Evolutionary conservation across 1,284 basidiomycete species (phyloP), one percentile per base, ranked within the genome.

Genomic region (Schizophyllum commune): DNA sequence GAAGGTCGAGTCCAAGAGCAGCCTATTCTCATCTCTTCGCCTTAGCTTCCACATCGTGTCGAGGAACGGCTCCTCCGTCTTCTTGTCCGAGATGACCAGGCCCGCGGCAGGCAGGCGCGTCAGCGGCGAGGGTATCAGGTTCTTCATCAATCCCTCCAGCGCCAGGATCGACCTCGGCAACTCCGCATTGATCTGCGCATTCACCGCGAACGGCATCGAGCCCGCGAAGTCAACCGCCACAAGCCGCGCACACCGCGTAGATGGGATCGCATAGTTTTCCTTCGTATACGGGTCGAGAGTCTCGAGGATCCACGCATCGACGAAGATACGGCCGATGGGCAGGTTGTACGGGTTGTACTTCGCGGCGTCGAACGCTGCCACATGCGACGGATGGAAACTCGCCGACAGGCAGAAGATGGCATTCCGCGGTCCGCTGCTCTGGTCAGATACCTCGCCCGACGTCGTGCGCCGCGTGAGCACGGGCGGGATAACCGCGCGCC

Each of bases 231-330:
- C 96, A 61, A 97, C 82, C 0, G 94, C 91, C 5, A 91, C 86
- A 52, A 98, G 80, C 65, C 95, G 84, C 57, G 92, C 96, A 73
- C 94, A 96, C 59, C 91, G 79, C 22, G 96, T 94, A 2, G 95
- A 98, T 0, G 96, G 96, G 55, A 99, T 98, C 15, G 92, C 85
- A 71, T 96, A 96, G 68, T 94, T 95, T 72, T 97, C 94, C 63
- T 91, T 89, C 54, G 93, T 93, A 72, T 99, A 99, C 0, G 97
- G 96, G 71, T 99, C 96, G 55, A 99, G 81, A 1, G 96, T 98
- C 77, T 99, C 95, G 66, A 98, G 74, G 55, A 98, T 89, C 97
- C 97, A 99, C 0, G 92, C 96, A 67, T 98, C 95, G 2, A 99
- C 77, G 64, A 93, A 88, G 55, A 96, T 79, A 20, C 90, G 86